These are phyloP conservation scores for Guyanaporus albipodus DNA, from an alignment of 768 basidiomycete genomes.

Conservation along the genomic window DNA sequence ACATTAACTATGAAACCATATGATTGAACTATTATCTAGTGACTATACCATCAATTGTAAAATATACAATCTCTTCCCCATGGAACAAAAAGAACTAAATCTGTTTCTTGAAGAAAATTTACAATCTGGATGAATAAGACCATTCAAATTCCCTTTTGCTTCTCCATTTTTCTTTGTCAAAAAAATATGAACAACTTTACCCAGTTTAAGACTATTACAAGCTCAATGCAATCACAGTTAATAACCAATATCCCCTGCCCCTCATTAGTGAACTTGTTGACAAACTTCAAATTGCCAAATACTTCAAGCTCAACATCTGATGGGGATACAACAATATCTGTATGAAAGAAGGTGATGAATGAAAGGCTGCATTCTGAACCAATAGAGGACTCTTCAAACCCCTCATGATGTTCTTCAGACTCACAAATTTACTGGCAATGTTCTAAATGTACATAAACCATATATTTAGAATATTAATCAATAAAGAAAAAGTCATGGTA, in stretches of 20 bases:
- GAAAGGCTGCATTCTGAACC: constrained; percentile 31
- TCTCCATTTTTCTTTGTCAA: neutral
- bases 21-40: neutral
- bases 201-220: neutral
- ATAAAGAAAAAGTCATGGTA: no score
- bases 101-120: neutral
- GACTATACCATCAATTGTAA: neutral
- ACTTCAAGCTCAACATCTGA: constrained; percentile 31
- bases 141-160: neutral
- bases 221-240: neutral
- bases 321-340: constrained; percentile 32
- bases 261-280: constrained; percentile 16
- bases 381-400: neutral
- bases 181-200: neutral
- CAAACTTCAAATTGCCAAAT: constrained; percentile 14
- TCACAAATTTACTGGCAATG: no score
- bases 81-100: neutral
- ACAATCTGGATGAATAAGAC: neutral
- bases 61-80: neutral
- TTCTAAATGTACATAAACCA: no score
- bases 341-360: constrained; percentile 26
- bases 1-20: neutral
- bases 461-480: no score
- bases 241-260: neutral
- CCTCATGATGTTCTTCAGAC: no score